Evolutionary conservation across 2,329 filamentous ascomycete species (phyloP), one percentile per base, ranked within the genome.

Genomic region (Diaporthe sp.): DNA sequence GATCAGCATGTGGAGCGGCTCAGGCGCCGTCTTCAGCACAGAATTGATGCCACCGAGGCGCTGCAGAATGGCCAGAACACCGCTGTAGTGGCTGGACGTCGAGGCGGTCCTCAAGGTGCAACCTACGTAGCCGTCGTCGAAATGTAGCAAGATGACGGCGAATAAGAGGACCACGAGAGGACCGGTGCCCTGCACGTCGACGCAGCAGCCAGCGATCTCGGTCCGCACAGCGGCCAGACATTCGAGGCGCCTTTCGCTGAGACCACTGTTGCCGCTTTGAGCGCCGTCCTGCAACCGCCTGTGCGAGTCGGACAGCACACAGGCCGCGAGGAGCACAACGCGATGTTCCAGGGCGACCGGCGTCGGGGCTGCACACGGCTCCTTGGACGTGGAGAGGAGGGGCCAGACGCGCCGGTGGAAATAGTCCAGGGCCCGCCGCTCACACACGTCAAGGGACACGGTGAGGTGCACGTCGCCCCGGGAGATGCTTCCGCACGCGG

Each of bases 71-170:
- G 83, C 83, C 47, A 82, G 70, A 0, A 84, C 82, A 1, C 83
- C 83, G 9, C 80, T 79, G 25, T 82, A 79, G 53, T 85, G 83
- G 17, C 82, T 83, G 0, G 79, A 77, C 0, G 82, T 83, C 0
- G 83, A 83, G 1, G 81, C 79, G 0, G 78, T 80, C 8, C 81
- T 77, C 12, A 80, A 77, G n/a, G 75, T 71, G 22, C 79, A 79
- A n/a, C 84, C 82, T 4, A 85, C 79, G 50, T 83, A 83, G 1
- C 83, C 83, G 35, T 84, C 83, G 27, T 84, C 79, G 10, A 86
- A 84, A 73, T 85, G 85, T 0, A 86, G 81, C 1, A 86, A 76
- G 1, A 86, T 79, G 32, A 86, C 85, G 3, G 84, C 84, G 32
- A 86, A 82, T 0, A 86, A 59, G 0, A 82, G 69, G 0, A 76